These are phyloP conservation scores for Paraconiothyrium sp. DNA, from an alignment of 2,329 filamentous ascomycete species.

Conservation along the genomic window DNA sequence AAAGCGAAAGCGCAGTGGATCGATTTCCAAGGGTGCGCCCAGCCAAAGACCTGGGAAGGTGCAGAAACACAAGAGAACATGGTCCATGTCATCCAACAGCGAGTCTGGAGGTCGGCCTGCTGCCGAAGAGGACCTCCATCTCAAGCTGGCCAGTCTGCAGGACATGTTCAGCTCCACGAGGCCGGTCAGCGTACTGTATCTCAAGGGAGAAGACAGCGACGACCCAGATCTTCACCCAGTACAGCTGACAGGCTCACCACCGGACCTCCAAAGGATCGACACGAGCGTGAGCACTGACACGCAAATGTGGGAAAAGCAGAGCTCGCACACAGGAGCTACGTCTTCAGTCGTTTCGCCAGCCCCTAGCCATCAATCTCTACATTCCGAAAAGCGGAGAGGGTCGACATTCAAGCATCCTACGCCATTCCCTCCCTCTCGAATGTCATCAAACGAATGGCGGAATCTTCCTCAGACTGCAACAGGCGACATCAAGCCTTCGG, in stretches of 20 bases:
- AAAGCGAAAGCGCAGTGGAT: constrained; percentile 68
- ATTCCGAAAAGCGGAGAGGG: constrained; percentile 51
- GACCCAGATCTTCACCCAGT: constrained; percentile 84
- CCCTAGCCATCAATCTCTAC: constrained; percentile 57
- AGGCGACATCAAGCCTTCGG: constrained; percentile 59
- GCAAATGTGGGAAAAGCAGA: constrained; percentile 59
- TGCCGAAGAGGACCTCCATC: constrained; percentile 76
- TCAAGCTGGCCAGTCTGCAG: constrained; percentile 79
- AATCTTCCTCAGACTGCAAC: constrained; percentile 65
- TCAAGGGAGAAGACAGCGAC: constrained; percentile 79
- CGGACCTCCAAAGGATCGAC: constrained; percentile 66
- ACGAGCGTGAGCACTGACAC: constrained; percentile 50
- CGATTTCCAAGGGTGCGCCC: constrained; percentile 57
- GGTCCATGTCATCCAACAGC: constrained; percentile 84
- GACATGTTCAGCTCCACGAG: constrained; percentile 90
- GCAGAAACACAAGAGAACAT: constrained; percentile 89
- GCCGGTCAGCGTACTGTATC: constrained; percentile 79
- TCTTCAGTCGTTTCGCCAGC: constrained; percentile 64
- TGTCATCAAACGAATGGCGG: constrained; percentile 65
- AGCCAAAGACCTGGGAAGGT: constrained; percentile 78
- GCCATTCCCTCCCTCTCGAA: constrained; percentile 55
- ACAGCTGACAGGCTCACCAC: constrained; percentile 72
- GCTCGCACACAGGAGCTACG: constrained; percentile 66
- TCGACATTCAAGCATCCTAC: constrained; percentile 57
- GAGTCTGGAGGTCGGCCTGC: constrained; percentile 54